Evolutionary conservation across 225 moss, liverwort and hornwort species (phyloP).

Genomic region (Marchantia paleacea): DNA sequence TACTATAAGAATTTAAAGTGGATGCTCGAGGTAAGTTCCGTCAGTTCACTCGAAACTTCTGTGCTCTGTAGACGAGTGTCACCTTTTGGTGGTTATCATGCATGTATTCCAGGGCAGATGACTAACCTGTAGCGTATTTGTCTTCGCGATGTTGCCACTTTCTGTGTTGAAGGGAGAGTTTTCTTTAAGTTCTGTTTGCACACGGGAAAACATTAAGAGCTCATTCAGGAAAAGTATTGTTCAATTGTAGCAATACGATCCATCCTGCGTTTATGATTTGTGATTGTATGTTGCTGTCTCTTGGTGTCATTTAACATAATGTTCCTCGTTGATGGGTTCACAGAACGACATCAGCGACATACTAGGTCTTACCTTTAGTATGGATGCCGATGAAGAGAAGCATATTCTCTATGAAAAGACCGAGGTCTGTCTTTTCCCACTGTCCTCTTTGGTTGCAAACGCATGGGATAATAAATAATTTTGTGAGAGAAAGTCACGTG

Average conservation of each 20-base stretch:
- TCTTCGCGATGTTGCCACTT: too few relatives aligned
- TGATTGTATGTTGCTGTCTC: too few relatives aligned
- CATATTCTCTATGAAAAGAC: conserved; percentile 97
- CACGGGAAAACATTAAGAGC: too few relatives aligned
- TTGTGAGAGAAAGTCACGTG: background rate
- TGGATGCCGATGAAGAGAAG: conserved; percentile 99
- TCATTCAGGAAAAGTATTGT: too few relatives aligned
- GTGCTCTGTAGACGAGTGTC: background rate
- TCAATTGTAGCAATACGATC: too few relatives aligned
- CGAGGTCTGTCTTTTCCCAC: conserved; percentile 49
- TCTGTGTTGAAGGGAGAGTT: too few relatives aligned
- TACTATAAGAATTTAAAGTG: conserved; percentile 96
- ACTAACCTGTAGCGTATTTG: too few relatives aligned
- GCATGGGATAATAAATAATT: background rate
- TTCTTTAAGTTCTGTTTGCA: too few relatives aligned
- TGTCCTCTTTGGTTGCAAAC: background rate
- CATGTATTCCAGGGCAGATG: background rate
- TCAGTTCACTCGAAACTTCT: background rate
- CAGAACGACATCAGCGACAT: conserved; percentile 95
- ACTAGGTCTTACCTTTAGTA: conserved; percentile 87
- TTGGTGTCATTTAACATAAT: background rate
- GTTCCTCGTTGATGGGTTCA: background rate
- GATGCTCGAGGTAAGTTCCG: conserved; percentile 77
- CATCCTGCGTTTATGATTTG: too few relatives aligned
- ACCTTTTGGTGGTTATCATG: background rate